Base-by-base conservation (phyloP, 2,329 filamentous ascomycete species). In the Stachybotrys echinatus region DNA sequence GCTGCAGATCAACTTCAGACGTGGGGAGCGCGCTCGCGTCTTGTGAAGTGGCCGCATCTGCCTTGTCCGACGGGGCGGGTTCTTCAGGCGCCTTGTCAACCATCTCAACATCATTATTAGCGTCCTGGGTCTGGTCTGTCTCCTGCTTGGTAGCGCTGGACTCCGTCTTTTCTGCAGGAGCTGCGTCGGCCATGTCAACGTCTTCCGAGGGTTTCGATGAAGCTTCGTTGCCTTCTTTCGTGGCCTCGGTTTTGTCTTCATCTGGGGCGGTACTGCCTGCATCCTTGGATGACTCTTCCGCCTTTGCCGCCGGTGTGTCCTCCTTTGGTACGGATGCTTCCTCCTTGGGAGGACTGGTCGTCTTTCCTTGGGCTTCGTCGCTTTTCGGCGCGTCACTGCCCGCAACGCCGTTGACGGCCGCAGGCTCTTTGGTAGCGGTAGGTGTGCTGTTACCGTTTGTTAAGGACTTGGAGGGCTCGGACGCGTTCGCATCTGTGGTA, bases 1-100 rank as follows among this genome's bases (percentile, higher is more conserved):
- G 63, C 5, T 68, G 64, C 4, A 67, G 54, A 38, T 68, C 68
- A 22, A 63, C 58, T 22, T 74, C 71, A 5, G 60, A 67, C 19
- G 54, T 55, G 5, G 65, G 58, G 1, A 52, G 53, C n/a, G 50
- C 54, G n/a, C n/a, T n/a, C 8, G 61, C 60, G 12, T 50, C 37
- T n/a, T n/a, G n/a, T n/a, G n/a, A n/a, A n/a, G n/a, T n/a, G 23
- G 58, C 51, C 45, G 47, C 54, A 37, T 61, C 56, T 14, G 48
- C 46, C 42, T 55, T 56, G 43, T 52, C 49, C 22, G 42, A 17
- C 14, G 14, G 5, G 20, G 47, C 14, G 10, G 46, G 23, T 23
- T 31, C n/a, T 10, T 50, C 47, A 10, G 51, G 23, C 21, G 23
- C 45, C 48, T 47, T 56, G 22, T 61, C 58, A 10, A 56, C 54